Evolutionary conservation across 139 green algal genomes (phyloP).

Genomic region (Chlorella vulgaris): DNA sequence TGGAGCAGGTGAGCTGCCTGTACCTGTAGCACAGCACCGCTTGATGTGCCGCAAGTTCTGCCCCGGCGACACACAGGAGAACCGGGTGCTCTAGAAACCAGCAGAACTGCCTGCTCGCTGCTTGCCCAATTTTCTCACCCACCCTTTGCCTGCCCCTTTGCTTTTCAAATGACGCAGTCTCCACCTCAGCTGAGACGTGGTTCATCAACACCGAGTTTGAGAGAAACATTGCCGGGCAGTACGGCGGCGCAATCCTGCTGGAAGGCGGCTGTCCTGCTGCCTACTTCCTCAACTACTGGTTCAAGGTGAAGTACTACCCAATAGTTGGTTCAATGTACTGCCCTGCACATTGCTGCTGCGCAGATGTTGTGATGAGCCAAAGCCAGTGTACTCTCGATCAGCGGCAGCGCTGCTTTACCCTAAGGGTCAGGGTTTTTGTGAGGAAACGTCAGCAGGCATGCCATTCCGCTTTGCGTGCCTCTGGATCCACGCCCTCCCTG

Average conservation of each 20-base stretch:
- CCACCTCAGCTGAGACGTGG: constrained; percentile 28
- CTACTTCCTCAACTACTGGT: constrained; percentile 31
- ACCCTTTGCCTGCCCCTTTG: neutral
- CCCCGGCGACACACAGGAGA: too few species aligned
- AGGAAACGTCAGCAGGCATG: neutral
- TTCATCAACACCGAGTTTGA: constrained; percentile 31
- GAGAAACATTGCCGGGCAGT: constrained; percentile 12
- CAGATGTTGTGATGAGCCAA: neutral
- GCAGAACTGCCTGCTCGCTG: neutral
- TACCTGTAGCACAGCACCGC: neutral
- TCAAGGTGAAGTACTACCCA: too few species aligned
- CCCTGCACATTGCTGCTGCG: neutral
- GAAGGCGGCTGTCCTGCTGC: constrained; percentile 27
- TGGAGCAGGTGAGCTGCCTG: constrained; percentile 15
- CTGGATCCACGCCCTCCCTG: neutral
- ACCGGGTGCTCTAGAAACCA: too few species aligned
- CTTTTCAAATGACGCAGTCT: too few species aligned
- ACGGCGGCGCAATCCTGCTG: constrained; percentile 36
- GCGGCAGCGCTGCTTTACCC: too few species aligned
- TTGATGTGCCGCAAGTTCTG: neutral
- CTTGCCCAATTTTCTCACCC: neutral
- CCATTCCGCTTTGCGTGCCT: neutral
- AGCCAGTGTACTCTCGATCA: too few species aligned
- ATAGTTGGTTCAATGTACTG: neutral
- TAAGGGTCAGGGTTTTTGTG: neutral